Evolutionary conservation across 2,329 filamentous ascomycete genomes (phyloP).

Genomic region (Magnaporthales sp.): DNA sequence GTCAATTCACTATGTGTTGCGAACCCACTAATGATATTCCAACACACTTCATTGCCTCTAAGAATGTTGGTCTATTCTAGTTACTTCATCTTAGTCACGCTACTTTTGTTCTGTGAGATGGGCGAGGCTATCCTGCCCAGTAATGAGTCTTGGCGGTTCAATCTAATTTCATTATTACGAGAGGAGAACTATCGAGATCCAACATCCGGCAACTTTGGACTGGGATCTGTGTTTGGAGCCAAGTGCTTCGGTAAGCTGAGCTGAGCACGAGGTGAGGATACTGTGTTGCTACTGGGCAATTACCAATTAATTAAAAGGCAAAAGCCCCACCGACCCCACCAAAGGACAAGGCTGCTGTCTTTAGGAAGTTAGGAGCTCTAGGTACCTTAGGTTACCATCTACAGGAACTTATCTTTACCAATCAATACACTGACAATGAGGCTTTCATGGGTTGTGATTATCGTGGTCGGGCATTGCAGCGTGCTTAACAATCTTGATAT

Average conservation of each 20-base stretch:
- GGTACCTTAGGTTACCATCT: too few species aligned
- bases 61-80: neutral
- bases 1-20: neutral
- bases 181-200: neutral
- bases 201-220: neutral
- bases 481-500: too few species aligned
- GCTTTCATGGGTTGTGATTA: too few species aligned
- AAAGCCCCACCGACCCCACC: neutral
- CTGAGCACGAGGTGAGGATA: neutral
- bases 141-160: neutral
- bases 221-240: neutral
- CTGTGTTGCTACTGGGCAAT: neutral
- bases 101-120: neutral
- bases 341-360: neutral
- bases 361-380: too few species aligned
- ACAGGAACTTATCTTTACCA: too few species aligned
- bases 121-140: neutral
- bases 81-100: neutral
- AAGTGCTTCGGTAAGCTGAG: neutral
- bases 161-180: neutral
- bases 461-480: too few species aligned
- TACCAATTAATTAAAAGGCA: neutral
- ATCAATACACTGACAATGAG: too few species aligned
- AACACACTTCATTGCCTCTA: neutral
- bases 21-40: neutral